Base-by-base conservation (phyloP, 345 rosid species). In the Brassica cretica region DNA sequence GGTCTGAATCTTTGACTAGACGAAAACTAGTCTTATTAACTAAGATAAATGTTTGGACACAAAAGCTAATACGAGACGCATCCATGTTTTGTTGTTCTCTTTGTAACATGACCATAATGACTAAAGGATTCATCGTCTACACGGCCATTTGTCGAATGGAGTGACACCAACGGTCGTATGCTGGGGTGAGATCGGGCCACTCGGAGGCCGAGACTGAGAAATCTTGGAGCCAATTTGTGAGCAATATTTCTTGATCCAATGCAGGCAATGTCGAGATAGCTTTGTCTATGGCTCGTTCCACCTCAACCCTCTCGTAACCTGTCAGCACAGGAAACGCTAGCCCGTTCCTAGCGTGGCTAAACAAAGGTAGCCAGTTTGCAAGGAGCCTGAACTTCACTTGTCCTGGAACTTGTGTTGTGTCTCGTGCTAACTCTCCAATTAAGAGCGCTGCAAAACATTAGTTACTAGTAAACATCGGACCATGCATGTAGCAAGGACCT, bases 91-190 rank as follows among this genome's bases (percentile, higher is more conserved):
- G 49, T 56, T 55, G 44, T 15, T 66, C 19, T 49, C 66, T 8
- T 3, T 21, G 30, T 49, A 76, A 64, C 49, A 64, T 21, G 56
- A 29, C 35, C 64, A 24, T 21, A 15, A 66, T 19, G 56, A 46
- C 69, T 14, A 27, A 3, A 3, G 70, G 19, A 35, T 15, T 3
- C 61, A 16, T 27, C n/a, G 51, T 49, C 83, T 81, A 81, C 55
- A 77, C 55, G 71, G 81, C 71, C 39, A 84, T 80, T 27, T 82
- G 72, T 72, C 96, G 94, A 68, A 88, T 86, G 16, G 72, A 81
- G 29, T 80, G 86, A 79, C 93, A 93, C 96, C 96, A 93, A 9
- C 91, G 93, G 51, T 93, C 89, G 25, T 88, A 89, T 24, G 89
- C 69, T 8, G 24, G 68, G 39, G 85, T 86, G 24, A 90, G 94